phyloP scores from a whole-genome alignment of 192 early-diverging fungal genomes.

The Rhizophlyctis rosea region DNA sequence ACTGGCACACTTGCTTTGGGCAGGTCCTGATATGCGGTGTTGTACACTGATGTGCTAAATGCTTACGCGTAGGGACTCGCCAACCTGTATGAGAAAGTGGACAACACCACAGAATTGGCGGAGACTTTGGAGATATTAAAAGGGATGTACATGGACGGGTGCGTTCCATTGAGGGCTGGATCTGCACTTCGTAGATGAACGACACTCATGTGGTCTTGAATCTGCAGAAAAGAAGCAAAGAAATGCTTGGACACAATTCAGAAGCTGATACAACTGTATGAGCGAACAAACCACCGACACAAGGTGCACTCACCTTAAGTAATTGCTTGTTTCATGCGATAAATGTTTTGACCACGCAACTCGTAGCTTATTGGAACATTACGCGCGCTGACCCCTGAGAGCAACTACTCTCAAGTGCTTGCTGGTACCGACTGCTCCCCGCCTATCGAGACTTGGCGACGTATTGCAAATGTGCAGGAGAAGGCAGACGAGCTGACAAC shows the following conservation, averaged over 20 bases:
- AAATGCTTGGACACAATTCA: slow-evolving; percentile 17
- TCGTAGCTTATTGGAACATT: not conserved
- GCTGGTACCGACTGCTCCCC: not conserved
- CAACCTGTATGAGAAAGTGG: slow-evolving; percentile 26
- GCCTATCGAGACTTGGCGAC: slow-evolving; percentile 29
- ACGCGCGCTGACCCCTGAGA: slow-evolving; percentile 1
- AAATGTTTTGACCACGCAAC: no score
- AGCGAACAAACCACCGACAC: not conserved
- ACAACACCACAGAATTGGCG: slow-evolving; percentile 21
- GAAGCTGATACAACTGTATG: slow-evolving; percentile 18
- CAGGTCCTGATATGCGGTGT: not conserved
- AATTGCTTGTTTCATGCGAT: slow-evolving; percentile 12
- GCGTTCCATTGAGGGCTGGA: no score
- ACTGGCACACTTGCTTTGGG: not conserved
- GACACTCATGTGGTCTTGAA: no score
- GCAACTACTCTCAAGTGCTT: slow-evolving; percentile 4
- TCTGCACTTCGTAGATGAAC: no score
- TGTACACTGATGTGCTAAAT: no score
- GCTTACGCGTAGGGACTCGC: slow-evolving; percentile 25
- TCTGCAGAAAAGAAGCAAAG: slow-evolving; percentile 2
- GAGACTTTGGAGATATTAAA: slow-evolving; percentile 22
- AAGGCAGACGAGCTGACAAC: slow-evolving; percentile 45
- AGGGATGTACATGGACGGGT: slow-evolving; percentile 14
- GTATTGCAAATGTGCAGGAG: slow-evolving; percentile 42
- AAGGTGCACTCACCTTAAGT: no score